Base-by-base conservation (phyloP, 768 basidiomycete species). In the Naematelia aurantialba region DNA sequence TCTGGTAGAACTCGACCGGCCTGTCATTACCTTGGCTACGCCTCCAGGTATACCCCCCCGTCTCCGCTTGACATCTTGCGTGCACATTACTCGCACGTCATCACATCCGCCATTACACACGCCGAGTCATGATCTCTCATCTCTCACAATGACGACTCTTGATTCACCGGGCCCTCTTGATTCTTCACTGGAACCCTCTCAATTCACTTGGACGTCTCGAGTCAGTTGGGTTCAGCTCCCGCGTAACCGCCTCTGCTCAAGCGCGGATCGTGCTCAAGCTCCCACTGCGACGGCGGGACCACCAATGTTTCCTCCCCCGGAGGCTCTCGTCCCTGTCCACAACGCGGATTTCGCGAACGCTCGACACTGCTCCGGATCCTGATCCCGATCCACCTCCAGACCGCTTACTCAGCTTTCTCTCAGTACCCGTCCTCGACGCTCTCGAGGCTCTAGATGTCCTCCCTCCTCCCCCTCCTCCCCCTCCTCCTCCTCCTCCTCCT, bases 301-400 rank as follows among this genome's bases (percentile, higher is more conserved):
- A 56, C 44, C 55, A 46, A 56, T 45, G 45, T 46, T 29, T 56
- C 44, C 47, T 56, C 39, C 44, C 55, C 27, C 47, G n/a, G 27
- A 31, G 17, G 19, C n/a, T 42, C 52, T 34, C 30, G 30, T 30
- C 25, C 34, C 34, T 45, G n/a, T 24, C 12, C 53, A 31, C 44
- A n/a, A 44, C 22, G 22, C 27, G 2, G 25, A 19, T 48, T 19
- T 27, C 45, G 12, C 25, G 5, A 12, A 30, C 13, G 19, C n/a
- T 47, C 46, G 11, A 26, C 46, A 8, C 21, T 8, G 8, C 10
- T 11, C 46, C 46, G 8, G 25, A 10, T 47, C n/a, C 46, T 26
- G 46, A 21, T 10, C 46, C 46, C 8, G 46, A 26, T 47, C 46
- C n/a, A 47, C 10, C 8, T 21, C n/a, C 46, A 44, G 42, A 44